Conservation (phyloP, 176 grass and related monocot species). For the Metroxylon sagu region DNA sequence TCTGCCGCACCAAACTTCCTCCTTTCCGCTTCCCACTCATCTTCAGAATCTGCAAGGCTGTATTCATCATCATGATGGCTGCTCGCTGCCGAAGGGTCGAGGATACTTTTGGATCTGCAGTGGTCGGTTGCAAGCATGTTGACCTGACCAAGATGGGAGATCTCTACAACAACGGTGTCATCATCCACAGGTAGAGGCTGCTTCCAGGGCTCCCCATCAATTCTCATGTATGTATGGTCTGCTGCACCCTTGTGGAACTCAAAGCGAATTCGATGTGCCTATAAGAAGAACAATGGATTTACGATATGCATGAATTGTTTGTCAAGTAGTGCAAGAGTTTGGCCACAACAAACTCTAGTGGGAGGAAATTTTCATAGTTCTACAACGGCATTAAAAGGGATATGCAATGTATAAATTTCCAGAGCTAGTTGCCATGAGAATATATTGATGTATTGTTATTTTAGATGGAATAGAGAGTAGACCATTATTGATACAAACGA, state of each 20-base stretch:
- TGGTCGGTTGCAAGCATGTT: slow-evolving; percentile 53
- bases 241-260: slow-evolving; percentile 62
- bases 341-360: no score
- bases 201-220: slow-evolving; percentile 93
- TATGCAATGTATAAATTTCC: no score
- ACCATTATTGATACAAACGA: no score
- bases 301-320: no score
- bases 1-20: slow-evolving; percentile 16
- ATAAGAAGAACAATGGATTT: not conserved
- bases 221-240: slow-evolving; percentile 68
- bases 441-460: not conserved
- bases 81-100: not conserved
- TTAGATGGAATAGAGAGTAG: no score
- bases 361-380: no score
- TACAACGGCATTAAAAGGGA: no score
- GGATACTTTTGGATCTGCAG: slow-evolving; percentile 55
- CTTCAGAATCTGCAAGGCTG: not conserved
- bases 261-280: slow-evolving; percentile 65
- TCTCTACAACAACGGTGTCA: slow-evolving; percentile 58
- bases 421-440: not conserved
- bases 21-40: slow-evolving; percentile 11
- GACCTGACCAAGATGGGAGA: slow-evolving; percentile 66
- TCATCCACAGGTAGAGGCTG: slow-evolving; percentile 68
- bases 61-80: not conserved
- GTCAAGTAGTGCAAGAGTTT: no score